Conservation (phyloP, 371 early-diverging fungal species). For the Mortierella sp. region DNA sequence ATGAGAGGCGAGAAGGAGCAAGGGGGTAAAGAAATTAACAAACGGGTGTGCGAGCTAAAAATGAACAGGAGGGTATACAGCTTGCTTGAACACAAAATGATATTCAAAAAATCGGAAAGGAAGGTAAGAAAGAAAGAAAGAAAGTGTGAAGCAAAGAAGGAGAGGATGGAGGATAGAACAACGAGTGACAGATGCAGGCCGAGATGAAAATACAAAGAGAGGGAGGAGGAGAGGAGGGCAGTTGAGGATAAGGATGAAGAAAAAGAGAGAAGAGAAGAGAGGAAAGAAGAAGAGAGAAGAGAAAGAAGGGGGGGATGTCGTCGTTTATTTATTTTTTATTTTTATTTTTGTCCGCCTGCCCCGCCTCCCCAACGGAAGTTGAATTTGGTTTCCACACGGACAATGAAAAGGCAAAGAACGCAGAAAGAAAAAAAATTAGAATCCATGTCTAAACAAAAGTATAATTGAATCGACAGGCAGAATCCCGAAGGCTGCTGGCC, state of each 20-base stretch:
- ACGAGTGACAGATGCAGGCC: background rate
- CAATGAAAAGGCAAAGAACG: background rate
- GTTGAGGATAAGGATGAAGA: conserved; percentile 21
- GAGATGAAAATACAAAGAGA: conserved; percentile 11
- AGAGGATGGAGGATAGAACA: background rate
- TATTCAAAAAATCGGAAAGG: too few relatives aligned
- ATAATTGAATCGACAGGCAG: background rate
- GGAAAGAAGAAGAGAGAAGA: background rate
- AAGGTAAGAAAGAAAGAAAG: conserved; percentile 4
- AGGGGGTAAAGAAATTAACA: background rate
- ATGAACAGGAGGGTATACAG: background rate
- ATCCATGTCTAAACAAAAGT: background rate
- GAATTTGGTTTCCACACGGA: conserved; percentile 47
- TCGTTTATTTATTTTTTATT: background rate
- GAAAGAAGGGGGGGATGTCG: background rate
- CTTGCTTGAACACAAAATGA: too few relatives aligned
- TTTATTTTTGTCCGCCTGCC: conserved; percentile 9
- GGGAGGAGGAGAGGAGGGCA: conserved; percentile 9
- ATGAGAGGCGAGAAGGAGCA: background rate
- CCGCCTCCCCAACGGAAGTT: conserved; percentile 30
- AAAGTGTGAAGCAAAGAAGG: conserved; percentile 6
- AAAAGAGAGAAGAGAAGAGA: background rate
- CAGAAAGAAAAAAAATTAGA: conserved; percentile 6
- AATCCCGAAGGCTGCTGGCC: background rate
- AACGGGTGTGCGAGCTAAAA: background rate